Conservation (phyloP, 495 filamentous ascomycete genomes). For the Xylaria grammica region DNA sequence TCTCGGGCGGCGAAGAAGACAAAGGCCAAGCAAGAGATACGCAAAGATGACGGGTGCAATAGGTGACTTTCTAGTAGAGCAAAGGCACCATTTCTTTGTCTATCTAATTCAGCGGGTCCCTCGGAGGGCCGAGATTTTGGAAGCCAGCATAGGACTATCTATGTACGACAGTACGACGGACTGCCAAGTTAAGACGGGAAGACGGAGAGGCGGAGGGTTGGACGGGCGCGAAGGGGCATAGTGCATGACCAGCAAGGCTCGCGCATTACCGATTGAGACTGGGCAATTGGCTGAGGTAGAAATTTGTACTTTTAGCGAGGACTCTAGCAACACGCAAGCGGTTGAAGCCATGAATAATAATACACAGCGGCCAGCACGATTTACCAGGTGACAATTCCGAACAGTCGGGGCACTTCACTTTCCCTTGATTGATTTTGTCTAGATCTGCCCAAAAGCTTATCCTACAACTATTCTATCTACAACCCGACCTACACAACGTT, state of each 20-base stretch:
- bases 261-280: slow-evolving; percentile 22
- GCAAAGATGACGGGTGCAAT: slow-evolving; percentile 17
- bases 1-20: not conserved
- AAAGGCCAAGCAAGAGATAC: slow-evolving; percentile 15
- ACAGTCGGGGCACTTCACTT: not conserved
- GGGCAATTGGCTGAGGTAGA: slow-evolving; percentile 24
- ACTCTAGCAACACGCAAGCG: slow-evolving; percentile 22
- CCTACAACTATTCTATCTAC: too few relatives aligned
- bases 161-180: slow-evolving; percentile 34
- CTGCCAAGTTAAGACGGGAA: slow-evolving; percentile 2
- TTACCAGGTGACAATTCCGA: not conserved
- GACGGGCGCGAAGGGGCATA: slow-evolving; percentile 2
- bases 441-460: too few relatives aligned
- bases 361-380: slow-evolving; percentile 12
- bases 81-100: slow-evolving; percentile 27
- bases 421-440: not conserved
- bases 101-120: slow-evolving; percentile 28
- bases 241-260: slow-evolving; percentile 23
- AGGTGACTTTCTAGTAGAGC: slow-evolving; percentile 25
- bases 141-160: slow-evolving; percentile 39
- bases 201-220: not conserved
- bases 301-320: slow-evolving; percentile 27
- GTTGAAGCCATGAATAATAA: slow-evolving; percentile 22
- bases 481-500: too few relatives aligned
- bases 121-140: slow-evolving; percentile 32